Percentiles rank a stretch among this genome's conserved stretches.
phyloP scores from a whole-genome alignment of 2,329 filamentous ascomycete genomes.

The Aspergillus fischeri region DNA sequence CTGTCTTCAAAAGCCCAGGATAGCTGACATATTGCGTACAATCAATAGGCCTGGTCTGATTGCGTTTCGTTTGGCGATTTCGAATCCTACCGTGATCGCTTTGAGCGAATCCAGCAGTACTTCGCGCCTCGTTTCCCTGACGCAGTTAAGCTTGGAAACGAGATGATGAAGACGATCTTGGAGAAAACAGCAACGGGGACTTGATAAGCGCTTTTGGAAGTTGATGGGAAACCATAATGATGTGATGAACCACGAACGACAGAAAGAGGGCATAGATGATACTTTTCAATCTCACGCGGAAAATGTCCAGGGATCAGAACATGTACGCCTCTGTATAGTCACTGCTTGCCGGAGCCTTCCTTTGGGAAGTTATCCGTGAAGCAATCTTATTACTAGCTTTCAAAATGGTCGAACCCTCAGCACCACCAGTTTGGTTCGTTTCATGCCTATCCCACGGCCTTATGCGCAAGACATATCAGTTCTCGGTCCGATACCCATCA shows the following conservation, averaged over 20 bases:
- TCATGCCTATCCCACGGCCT: not conserved
- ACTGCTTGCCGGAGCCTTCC: not conserved
- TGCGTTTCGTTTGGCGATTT: slow-evolving; percentile 89
- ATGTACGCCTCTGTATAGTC: not conserved
- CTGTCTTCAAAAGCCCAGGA: not conserved
- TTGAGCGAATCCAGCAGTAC: slow-evolving; percentile 83
- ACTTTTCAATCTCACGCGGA: not conserved
- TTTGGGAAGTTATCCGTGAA: not conserved
- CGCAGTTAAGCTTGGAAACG: slow-evolving; percentile 81
- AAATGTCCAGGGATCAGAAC: not conserved
- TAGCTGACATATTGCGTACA: slow-evolving; percentile 6
- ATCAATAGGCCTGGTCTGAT: slow-evolving; percentile 75
- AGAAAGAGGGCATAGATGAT: not conserved
- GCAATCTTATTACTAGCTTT: not conserved
- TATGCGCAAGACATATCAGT: not conserved
- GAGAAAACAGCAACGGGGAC: slow-evolving; percentile 58
- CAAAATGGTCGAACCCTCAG: not conserved
- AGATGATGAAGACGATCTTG: slow-evolving; percentile 95
- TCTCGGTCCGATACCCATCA: not conserved
- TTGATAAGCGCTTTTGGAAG: not conserved
- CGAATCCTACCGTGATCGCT: slow-evolving; percentile 86
- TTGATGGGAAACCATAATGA: not conserved
- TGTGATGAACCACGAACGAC: not conserved
- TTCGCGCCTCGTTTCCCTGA: slow-evolving; percentile 88
- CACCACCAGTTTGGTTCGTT: not conserved